phyloP scores from a whole-genome alignment of 2,329 filamentous ascomycete genomes.

The Coccinonectria pachysandricola region DNA sequence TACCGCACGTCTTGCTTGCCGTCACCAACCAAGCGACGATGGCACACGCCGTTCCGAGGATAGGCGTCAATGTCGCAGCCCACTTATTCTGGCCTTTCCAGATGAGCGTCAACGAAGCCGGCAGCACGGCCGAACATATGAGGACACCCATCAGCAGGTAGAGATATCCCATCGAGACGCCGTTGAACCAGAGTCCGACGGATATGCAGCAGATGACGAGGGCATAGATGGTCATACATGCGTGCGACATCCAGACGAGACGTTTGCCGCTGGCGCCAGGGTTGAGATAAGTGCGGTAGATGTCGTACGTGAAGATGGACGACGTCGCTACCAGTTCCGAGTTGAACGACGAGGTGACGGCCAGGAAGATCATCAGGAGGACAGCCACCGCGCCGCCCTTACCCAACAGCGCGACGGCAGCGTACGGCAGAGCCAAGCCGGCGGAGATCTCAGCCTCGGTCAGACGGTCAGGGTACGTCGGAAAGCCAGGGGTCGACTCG shows the following conservation, averaged over 20 bases:
- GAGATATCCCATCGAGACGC: slow-evolving; percentile 78
- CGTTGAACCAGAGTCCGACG: slow-evolving; percentile 61
- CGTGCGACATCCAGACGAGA: slow-evolving; percentile 71
- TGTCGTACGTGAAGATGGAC: slow-evolving; percentile 77
- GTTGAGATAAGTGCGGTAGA: slow-evolving; percentile 81
- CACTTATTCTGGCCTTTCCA: slow-evolving; percentile 70
- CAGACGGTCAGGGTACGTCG: slow-evolving; percentile 65
- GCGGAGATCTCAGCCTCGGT: slow-evolving; percentile 63
- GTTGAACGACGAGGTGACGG: slow-evolving; percentile 74
- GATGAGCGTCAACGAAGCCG: slow-evolving; percentile 66
- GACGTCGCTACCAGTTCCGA: slow-evolving; percentile 80
- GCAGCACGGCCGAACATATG: slow-evolving; percentile 73
- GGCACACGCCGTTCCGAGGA: slow-evolving; percentile 55
- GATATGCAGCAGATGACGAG: slow-evolving; percentile 68
- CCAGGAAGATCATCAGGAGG: slow-evolving; percentile 78
- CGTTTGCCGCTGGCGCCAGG: slow-evolving; percentile 62
- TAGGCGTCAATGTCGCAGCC: slow-evolving; percentile 56
- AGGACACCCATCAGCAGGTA: slow-evolving; percentile 87
- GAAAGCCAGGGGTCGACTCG: slow-evolving; percentile 62
- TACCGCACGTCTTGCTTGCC: slow-evolving; percentile 56
- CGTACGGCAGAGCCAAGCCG: slow-evolving; percentile 74
- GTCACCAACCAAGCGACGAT: slow-evolving; percentile 68
- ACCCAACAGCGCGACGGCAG: slow-evolving; percentile 71
- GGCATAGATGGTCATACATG: slow-evolving; percentile 59
- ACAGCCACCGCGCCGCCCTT: slow-evolving; percentile 71